Conservation (phyloP, 768 basidiomycete genomes). For the Lenzites betulinus region DNA sequence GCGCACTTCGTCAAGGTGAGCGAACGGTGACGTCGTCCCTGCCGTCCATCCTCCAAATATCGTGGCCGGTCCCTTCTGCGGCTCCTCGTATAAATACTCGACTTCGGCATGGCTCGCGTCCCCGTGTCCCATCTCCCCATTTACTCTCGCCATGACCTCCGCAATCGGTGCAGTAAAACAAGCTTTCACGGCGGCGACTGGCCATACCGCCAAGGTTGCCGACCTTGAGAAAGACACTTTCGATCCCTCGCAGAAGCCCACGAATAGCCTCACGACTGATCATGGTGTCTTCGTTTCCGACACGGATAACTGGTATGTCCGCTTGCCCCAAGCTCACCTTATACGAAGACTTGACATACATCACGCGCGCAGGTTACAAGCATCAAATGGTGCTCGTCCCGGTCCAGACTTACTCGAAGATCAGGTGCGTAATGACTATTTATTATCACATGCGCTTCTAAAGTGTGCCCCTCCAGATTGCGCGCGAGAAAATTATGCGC, state of each 20-base stretch:
- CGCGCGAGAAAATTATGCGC: constrained; percentile 72
- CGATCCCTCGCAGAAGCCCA: constrained; percentile 29
- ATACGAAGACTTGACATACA: background rate
- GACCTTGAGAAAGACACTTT: constrained; percentile 36
- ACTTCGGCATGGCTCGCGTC: background rate
- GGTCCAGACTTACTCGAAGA: constrained; percentile 83
- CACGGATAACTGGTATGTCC: constrained; percentile 62
- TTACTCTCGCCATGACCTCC: constrained; percentile 19
- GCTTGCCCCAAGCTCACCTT: background rate
- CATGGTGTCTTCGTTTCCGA: constrained; percentile 59
- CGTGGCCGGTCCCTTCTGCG: too few species aligned
- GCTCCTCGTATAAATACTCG: constrained; percentile 7
- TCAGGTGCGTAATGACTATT: constrained; percentile 36
- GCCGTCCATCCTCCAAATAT: background rate
- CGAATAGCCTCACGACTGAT: constrained; percentile 55
- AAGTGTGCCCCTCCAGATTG: constrained; percentile 33
- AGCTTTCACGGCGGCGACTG: constrained; percentile 26
- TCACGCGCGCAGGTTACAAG: constrained; percentile 52
- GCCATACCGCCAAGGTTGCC: constrained; percentile 27
- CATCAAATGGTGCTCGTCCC: constrained; percentile 43
- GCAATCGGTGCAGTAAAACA: constrained; percentile 27
- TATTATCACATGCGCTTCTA: background rate
- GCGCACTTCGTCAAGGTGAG: constrained; percentile 18
- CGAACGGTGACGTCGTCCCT: constrained; percentile 21
- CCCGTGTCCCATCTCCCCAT: background rate